Evolutionary conservation across 2,329 filamentous ascomycete species (phyloP), one percentile per base, ranked within the genome.

Genomic region (Paramyrothecium sp.): DNA sequence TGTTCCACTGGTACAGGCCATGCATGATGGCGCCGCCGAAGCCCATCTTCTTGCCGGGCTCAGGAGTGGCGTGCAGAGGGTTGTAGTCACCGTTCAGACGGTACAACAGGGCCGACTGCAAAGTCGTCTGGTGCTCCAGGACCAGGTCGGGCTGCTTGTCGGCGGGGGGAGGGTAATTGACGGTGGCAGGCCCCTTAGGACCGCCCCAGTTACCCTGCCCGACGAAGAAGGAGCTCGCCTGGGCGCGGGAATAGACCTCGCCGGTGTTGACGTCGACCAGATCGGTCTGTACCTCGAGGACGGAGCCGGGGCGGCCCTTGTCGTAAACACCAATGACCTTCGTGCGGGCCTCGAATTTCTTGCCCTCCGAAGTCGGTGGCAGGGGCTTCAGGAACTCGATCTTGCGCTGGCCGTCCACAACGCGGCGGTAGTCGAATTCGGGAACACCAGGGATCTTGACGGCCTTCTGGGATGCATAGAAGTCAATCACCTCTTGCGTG

Each of bases 31-130:
- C 81, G 34, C 92, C 92, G 26, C 91, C 91, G 65, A 96, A 97
- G 59, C 93, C 92, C 91, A 97, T 96, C 77, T 92, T 89, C 74
- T 85, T 77, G 59, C 92, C 92, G 0, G 92, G 91, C 75, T 92
- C 90, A 13, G 92, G 92, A 19, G 90, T 90, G 7, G 91, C 92
- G 71, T 97, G 92, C 38, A 97, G 86, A 26, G 92, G 93, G 78
- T 97, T 97, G 77, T 97, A 97, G 78, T 97, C 93, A 63, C 92
- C 92, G 67, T 96, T 97, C 53, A 97, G 83, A 61, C 91, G 84
- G 75, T 95, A 95, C 56, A 95, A 78, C 61, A 90, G 83, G 10
- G 91, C 86, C 4, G 90, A 90, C 77, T 93, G 86, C 54, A 78
- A 69, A 23, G 79, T 89, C 4, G 89, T 92, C 74, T 92, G 88